phyloP scores from a whole-genome alignment of 306 rosid species.

The Amphicarpaea edgeworthii region DNA sequence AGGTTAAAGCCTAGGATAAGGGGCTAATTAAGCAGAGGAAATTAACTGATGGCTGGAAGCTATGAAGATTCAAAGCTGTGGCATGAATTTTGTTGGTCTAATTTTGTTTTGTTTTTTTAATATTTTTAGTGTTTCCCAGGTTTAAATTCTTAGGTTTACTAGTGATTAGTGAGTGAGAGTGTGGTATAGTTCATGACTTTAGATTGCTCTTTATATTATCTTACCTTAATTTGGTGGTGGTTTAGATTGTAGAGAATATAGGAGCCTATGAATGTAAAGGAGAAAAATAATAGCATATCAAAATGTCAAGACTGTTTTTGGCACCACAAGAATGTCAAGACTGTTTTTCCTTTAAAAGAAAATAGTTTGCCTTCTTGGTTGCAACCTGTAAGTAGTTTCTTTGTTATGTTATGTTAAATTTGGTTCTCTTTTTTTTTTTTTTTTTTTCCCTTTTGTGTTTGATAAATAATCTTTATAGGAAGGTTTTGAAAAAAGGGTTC shows the following conservation, averaged over 20 bases:
- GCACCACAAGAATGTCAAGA: not conserved
- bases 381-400: not conserved
- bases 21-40: slow-evolving; percentile 52
- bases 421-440: not conserved
- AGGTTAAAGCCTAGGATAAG: slow-evolving; percentile 61
- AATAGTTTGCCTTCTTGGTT: not conserved
- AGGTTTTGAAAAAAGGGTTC: not conserved
- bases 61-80: slow-evolving; percentile 37
- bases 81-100: slow-evolving; percentile 37
- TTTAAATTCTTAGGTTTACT: slow-evolving; percentile 34
- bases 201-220: slow-evolving; percentile 26
- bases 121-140: not conserved
- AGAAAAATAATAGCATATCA: slow-evolving; percentile 8
- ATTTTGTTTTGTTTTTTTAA: not conserved
- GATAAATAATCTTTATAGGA: not conserved
- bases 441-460: not conserved
- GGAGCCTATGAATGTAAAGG: slow-evolving; percentile 50
- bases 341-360: not conserved
- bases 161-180: slow-evolving; percentile 28
- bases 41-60: slow-evolving; percentile 36
- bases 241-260: slow-evolving; percentile 45
- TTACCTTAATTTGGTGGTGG: slow-evolving; percentile 36
- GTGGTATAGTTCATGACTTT: slow-evolving; percentile 35
- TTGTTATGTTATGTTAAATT: slow-evolving; percentile 7
- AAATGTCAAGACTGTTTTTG: slow-evolving; percentile 23